Evolutionary conservation across 805 yeast genomes (phyloP).

Genomic region (Lipomyces kockii): DNA sequence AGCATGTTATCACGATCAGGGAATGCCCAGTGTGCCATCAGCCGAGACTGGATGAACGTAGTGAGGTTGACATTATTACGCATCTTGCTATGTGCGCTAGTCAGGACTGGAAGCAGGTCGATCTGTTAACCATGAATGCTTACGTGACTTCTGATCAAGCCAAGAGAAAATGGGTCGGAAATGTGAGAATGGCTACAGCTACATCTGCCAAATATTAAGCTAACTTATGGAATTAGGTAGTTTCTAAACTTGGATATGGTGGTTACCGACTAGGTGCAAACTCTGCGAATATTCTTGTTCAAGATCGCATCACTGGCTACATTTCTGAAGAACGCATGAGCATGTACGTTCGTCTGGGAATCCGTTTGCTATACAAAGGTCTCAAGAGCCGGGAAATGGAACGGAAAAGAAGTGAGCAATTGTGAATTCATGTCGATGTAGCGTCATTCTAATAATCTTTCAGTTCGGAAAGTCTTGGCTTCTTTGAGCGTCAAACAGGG

Average conservation of each 20-base stretch:
- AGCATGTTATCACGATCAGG: conserved; percentile 61
- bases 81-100: conserved; percentile 88
- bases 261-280: conserved; percentile 83
- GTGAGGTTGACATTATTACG: conserved; percentile 72
- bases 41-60: conserved; percentile 57
- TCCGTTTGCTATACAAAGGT: conserved; percentile 79
- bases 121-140: conserved; percentile 63
- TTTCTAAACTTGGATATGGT: conserved; percentile 87
- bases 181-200: conserved; percentile 40
- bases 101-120: conserved; percentile 72
- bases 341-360: conserved; percentile 84
- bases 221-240: conserved; percentile 44
- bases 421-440: neutral
- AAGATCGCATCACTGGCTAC: conserved; percentile 86
- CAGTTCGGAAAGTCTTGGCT: conserved; percentile 61
- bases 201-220: neutral
- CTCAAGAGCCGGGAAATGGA: conserved; percentile 60
- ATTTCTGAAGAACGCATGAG: conserved; percentile 94
- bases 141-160: conserved; percentile 84
- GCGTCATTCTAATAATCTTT: neutral
- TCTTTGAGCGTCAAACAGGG: conserved; percentile 82
- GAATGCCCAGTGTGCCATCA: conserved; percentile 82
- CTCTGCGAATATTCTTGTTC: conserved; percentile 92
- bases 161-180: conserved; percentile 85
- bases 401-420: conserved; percentile 49